phyloP scores from a whole-genome alignment of 192 early-diverging fungal species.

The Backusella mclennaniae region DNA sequence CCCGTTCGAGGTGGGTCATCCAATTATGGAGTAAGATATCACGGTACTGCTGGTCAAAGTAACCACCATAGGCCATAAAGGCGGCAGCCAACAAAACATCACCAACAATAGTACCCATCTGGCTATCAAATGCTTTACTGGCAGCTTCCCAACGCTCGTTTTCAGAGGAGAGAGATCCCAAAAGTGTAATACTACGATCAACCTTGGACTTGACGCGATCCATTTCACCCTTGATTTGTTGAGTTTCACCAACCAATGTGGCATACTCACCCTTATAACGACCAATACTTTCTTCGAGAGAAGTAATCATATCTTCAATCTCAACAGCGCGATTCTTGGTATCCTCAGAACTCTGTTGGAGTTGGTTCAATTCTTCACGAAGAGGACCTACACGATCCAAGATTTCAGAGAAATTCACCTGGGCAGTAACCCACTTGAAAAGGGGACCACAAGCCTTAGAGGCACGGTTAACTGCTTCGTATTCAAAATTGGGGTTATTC shows the following conservation, averaged over 20 bases:
- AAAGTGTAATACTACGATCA: slow-evolving; percentile 82
- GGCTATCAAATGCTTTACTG: slow-evolving; percentile 87
- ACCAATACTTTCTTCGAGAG: slow-evolving; percentile 85
- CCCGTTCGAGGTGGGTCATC: slow-evolving; percentile 65
- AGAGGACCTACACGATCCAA: slow-evolving; percentile 94
- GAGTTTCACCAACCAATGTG: slow-evolving; percentile 90
- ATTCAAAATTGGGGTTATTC: slow-evolving; percentile 84
- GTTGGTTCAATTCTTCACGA: slow-evolving; percentile 83
- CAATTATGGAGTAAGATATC: slow-evolving; percentile 77
- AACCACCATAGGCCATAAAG: slow-evolving; percentile 96
- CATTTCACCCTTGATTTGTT: slow-evolving; percentile 91
- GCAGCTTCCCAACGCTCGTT: slow-evolving; percentile 88
- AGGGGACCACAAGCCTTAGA: slow-evolving; percentile 98
- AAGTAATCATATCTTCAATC: slow-evolving; percentile 76
- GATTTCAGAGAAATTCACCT: slow-evolving; percentile 91
- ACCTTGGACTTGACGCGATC: slow-evolving; percentile 91
- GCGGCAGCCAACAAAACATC: slow-evolving; percentile 92
- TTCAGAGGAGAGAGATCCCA: slow-evolving; percentile 90
- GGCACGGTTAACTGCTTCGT: slow-evolving; percentile 95
- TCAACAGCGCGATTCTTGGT: slow-evolving; percentile 69
- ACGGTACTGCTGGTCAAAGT: slow-evolving; percentile 97
- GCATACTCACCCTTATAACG: slow-evolving; percentile 98
- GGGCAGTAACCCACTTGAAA: slow-evolving; percentile 97
- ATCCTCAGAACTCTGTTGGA: slow-evolving; percentile 76
- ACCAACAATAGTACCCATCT: slow-evolving; percentile 98